Evolutionary conservation across 2,329 filamentous ascomycete genomes (phyloP), one percentile per base, ranked within the genome.

Genomic region (Bipolaris zeicola): DNA sequence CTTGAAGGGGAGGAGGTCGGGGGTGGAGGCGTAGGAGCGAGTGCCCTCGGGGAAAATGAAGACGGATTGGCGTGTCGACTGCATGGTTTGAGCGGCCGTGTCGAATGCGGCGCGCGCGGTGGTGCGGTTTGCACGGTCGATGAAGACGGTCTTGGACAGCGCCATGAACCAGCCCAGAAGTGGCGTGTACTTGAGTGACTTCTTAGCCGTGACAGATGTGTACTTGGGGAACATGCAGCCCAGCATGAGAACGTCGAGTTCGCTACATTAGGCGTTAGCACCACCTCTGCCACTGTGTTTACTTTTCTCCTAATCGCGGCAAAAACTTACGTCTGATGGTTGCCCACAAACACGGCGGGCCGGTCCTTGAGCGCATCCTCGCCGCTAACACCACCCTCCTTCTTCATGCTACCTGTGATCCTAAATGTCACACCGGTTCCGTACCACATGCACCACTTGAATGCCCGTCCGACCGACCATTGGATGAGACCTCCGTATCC

Each of bases 41-140:
- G 95, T 99, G 48, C 95, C 95, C 80, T 99, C 95, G 57, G 90
- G 89, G 77, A 94, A 94, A 79, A 94, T 92, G 80, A 87, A 94
- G 67, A 94, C 90, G 76, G 85, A 90, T 81, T 83, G 81, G 53
- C 75, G 72, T 69, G 89, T 83, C 50, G 78, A 78, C 68, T 83
- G 85, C 80, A 99, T 99, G 75, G 93, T 89, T 43, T 84, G 78
- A 45, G 91, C 91, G 37, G 95, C 95, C 50, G 89, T 86, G 66
- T 89, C 85, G 83, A 99, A 96, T 49, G 92, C 92, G 62, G 89
- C 86, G 64, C 95, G 83, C 20, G 95, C 93, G 63, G 90, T 91
- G 74, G 88, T 85, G 65, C 86, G 85, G 78, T 96, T 96, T 68
- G 87, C 86, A 73, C 95, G 90, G 77, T 99, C 92, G 80, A 99